phyloP scores from a whole-genome alignment of 2,329 filamentous ascomycete species.

The Pseudocercospora eumusae region DNA sequence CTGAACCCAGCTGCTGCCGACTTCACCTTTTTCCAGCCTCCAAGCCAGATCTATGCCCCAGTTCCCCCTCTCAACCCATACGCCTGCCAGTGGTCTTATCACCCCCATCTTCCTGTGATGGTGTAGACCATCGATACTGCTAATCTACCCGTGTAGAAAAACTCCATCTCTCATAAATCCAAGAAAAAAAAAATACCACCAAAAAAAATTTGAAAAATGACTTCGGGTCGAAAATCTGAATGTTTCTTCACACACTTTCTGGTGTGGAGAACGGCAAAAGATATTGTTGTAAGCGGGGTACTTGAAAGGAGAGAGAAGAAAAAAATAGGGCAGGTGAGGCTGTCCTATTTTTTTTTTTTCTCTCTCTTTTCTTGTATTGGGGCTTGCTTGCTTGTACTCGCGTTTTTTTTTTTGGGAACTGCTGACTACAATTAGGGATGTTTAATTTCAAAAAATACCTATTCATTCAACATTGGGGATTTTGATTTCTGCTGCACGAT shows the following conservation, averaged over 20 bases:
- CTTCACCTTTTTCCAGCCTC: background rate
- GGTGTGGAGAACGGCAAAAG: background rate
- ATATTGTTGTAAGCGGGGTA: background rate
- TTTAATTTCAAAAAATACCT: too few relatives aligned
- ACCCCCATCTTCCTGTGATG: background rate
- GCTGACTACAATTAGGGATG: background rate
- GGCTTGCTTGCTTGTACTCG: background rate
- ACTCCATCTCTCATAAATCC: background rate
- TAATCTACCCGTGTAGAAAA: background rate
- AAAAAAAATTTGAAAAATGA: background rate
- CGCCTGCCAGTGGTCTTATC: background rate
- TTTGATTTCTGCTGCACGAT: too few relatives aligned
- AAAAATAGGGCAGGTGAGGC: background rate
- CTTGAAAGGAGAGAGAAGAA: too few relatives aligned
- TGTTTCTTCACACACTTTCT: background rate
- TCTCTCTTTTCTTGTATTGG: background rate
- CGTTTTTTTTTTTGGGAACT: too few relatives aligned
- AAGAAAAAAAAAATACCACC: background rate
- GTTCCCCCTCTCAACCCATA: background rate
- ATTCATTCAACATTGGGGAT: too few relatives aligned
- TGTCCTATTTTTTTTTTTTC: background rate
- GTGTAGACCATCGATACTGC: background rate
- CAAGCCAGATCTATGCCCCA: background rate
- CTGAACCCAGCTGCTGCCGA: background rate
- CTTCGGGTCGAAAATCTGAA: slow-evolving; percentile 8